These are phyloP conservation scores for Coemansia sp. DNA, from an alignment of 371 early-diverging fungal species.

Conservation along the genomic window DNA sequence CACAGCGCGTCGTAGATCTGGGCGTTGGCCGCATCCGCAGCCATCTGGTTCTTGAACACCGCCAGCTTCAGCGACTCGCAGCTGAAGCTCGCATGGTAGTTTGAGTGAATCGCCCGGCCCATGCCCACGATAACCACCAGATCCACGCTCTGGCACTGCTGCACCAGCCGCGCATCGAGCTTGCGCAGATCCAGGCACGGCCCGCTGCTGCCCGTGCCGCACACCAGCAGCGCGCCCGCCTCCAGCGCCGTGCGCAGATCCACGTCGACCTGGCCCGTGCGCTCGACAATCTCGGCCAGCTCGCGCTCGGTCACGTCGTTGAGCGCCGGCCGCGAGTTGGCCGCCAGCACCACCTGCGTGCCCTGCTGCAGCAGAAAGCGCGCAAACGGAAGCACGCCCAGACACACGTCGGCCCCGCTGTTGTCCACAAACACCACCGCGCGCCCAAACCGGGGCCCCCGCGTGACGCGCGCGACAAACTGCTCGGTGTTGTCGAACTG, in stretches of 20 bases:
- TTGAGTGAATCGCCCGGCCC: constrained; percentile 73
- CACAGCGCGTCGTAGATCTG: constrained; percentile 64
- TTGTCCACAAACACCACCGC: constrained; percentile 72
- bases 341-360: constrained; percentile 63
- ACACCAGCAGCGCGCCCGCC: constrained; percentile 50
- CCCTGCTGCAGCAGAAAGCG: constrained; percentile 54
- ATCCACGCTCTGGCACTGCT: constrained; percentile 54
- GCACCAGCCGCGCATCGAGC: constrained; percentile 58
- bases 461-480: constrained; percentile 47
- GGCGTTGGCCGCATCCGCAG: constrained; percentile 62
- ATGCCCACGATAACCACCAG: constrained; percentile 69
- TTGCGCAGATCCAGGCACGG: constrained; percentile 68
- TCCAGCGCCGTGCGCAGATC: constrained; percentile 36
- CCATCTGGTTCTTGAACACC: constrained; percentile 70
- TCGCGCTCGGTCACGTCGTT: constrained; percentile 71
- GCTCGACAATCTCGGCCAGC: constrained; percentile 52
- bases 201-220: constrained; percentile 62
- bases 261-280: constrained; percentile 50
- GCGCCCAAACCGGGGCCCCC: constrained; percentile 48
- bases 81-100: constrained; percentile 59
- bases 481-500: constrained; percentile 49
- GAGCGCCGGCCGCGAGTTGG: constrained; percentile 66
- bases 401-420: constrained; percentile 65
- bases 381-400: constrained; percentile 69
- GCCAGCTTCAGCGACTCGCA: constrained; percentile 70